These are phyloP conservation scores for Pyrenophora graminea DNA, from an alignment of 2,329 filamentous ascomycete species.

Conservation along the genomic window DNA sequence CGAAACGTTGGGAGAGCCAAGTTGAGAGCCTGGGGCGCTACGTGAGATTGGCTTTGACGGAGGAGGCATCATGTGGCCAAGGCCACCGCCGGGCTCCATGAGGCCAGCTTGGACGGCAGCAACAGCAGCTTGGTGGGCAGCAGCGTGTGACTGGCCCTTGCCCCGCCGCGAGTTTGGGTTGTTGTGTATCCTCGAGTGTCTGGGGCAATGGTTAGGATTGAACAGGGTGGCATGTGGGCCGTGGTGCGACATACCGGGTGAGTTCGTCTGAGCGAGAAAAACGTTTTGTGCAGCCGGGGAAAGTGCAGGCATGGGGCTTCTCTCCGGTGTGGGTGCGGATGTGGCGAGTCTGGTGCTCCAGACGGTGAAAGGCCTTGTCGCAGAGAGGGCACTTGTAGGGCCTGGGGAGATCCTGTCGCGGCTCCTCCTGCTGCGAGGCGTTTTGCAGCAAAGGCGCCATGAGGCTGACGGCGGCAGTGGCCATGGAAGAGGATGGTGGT, in stretches of 20 bases:
- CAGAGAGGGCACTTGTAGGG: slow-evolving; percentile 99
- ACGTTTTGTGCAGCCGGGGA: slow-evolving; percentile 93
- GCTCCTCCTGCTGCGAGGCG: slow-evolving; percentile 54
- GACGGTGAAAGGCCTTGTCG: slow-evolving; percentile 96
- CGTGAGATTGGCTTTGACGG: slow-evolving; percentile 75
- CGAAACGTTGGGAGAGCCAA: slow-evolving; percentile 93
- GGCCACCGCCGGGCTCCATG: slow-evolving; percentile 55
- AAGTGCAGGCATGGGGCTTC: slow-evolving; percentile 96
- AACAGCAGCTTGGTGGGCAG: slow-evolving; percentile 61
- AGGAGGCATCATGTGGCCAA: slow-evolving; percentile 75
- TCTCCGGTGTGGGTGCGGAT: slow-evolving; percentile 97
- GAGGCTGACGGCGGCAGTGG: slow-evolving; percentile 53
- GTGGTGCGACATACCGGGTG: slow-evolving; percentile 54
- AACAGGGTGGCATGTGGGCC: neutral
- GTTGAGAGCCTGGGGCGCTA: slow-evolving; percentile 83
- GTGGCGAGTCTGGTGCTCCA: slow-evolving; percentile 91
- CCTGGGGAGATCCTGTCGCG: slow-evolving; percentile 82
- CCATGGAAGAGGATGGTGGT: slow-evolving; percentile 35
- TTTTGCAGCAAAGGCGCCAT: slow-evolving; percentile 65
- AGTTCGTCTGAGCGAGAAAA: slow-evolving; percentile 97
- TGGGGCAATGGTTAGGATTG: slow-evolving; percentile 38
- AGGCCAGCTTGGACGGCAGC: slow-evolving; percentile 56
- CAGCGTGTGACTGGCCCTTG: slow-evolving; percentile 73
- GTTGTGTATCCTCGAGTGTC: slow-evolving; percentile 97
- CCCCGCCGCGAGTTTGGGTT: slow-evolving; percentile 95